Conservation (phyloP, 495 filamentous ascomycete species). For the Polyplosphaeria fusca region DNA sequence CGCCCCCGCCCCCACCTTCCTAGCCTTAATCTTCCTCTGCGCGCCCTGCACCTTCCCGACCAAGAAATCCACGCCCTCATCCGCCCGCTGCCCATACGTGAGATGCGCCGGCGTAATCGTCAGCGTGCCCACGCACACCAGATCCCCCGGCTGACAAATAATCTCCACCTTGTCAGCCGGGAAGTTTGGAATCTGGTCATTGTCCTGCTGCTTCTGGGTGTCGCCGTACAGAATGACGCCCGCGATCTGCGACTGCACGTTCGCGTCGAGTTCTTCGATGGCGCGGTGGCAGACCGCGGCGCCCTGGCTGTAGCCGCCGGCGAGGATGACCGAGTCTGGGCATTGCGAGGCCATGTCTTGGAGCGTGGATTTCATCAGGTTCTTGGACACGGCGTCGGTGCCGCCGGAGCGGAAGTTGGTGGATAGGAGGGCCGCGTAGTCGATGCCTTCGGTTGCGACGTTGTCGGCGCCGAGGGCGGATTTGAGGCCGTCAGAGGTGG, state of each 20-base stretch:
- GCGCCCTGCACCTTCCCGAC: slow-evolving; percentile 18
- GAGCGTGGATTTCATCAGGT: slow-evolving; percentile 33
- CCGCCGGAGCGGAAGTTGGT: slow-evolving; percentile 41
- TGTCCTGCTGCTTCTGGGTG: slow-evolving; percentile 55
- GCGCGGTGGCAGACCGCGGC: slow-evolving; percentile 54
- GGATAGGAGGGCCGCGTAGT: slow-evolving; percentile 39
- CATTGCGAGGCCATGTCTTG: slow-evolving; percentile 18
- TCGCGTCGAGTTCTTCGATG: slow-evolving; percentile 43
- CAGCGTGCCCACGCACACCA: slow-evolving; percentile 53
- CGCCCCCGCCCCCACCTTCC: slow-evolving; percentile 6
- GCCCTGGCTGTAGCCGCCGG: slow-evolving; percentile 48
- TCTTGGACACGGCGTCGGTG: slow-evolving; percentile 44
- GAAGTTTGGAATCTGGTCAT: slow-evolving; percentile 48
- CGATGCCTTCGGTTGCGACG: slow-evolving; percentile 39
- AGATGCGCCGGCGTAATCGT: slow-evolving; percentile 50
- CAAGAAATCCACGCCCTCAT: slow-evolving; percentile 23
- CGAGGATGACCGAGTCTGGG: slow-evolving; percentile 20
- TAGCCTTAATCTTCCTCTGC: slow-evolving; percentile 24
- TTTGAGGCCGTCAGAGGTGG: slow-evolving; percentile 42
- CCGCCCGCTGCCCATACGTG: slow-evolving; percentile 40
- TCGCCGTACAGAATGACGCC: slow-evolving; percentile 58
- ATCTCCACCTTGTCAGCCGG: slow-evolving; percentile 46
- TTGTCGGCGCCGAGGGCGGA: slow-evolving; percentile 41
- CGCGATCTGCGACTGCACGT: slow-evolving; percentile 49
- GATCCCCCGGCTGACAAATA: slow-evolving; percentile 52